Percentiles rank a stretch among this genome's conserved stretches.
Conservation (phyloP, 1,139 yeast species). For the Suzukiozyma palmioleophila region DNA sequence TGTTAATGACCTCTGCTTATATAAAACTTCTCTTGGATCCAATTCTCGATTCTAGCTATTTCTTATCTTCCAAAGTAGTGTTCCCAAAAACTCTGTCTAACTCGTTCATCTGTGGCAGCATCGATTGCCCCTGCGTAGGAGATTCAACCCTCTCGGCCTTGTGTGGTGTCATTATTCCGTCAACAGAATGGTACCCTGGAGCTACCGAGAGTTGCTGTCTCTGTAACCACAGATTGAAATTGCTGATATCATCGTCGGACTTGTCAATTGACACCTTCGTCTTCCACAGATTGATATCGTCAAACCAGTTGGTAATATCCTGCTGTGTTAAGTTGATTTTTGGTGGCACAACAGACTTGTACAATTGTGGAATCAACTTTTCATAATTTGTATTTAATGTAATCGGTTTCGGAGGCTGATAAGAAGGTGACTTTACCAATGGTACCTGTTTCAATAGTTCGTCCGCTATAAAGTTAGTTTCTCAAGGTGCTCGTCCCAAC, state of each 20-base stretch:
- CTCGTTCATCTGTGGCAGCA: slow-evolving; percentile 17
- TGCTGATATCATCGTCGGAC: slow-evolving; percentile 13
- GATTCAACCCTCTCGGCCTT: slow-evolving; percentile 7
- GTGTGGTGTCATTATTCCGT: slow-evolving; percentile 32
- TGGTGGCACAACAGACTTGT: slow-evolving; percentile 37
- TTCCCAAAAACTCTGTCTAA: slow-evolving; percentile 28
- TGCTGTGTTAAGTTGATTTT: slow-evolving; percentile 25
- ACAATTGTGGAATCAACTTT: slow-evolving; percentile 33
- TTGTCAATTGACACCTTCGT: slow-evolving; percentile 6
- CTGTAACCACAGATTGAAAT: slow-evolving; percentile 32
- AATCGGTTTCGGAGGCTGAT: slow-evolving; percentile 55
- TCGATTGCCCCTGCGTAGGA: slow-evolving; percentile 3
- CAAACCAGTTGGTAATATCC: slow-evolving; percentile 28
- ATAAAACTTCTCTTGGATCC: too few species aligned
- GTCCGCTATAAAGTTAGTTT: slow-evolving; percentile 34
- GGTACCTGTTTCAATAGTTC: slow-evolving; percentile 54
- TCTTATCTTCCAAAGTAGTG: slow-evolving; percentile 10
- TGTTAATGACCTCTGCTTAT: too few species aligned
- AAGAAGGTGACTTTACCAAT: slow-evolving; percentile 50
- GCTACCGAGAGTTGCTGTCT: slow-evolving; percentile 34
- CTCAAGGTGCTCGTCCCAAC: background rate
- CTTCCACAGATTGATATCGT: slow-evolving; percentile 20
- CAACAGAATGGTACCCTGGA: slow-evolving; percentile 36
- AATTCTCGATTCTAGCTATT: too few species aligned
- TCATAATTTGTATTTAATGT: slow-evolving; percentile 50